Evolutionary conservation across 176 grass and related monocot genomes (phyloP), one percentile per base, ranked within the genome.

Genomic region (Dactylis glomerata): DNA sequence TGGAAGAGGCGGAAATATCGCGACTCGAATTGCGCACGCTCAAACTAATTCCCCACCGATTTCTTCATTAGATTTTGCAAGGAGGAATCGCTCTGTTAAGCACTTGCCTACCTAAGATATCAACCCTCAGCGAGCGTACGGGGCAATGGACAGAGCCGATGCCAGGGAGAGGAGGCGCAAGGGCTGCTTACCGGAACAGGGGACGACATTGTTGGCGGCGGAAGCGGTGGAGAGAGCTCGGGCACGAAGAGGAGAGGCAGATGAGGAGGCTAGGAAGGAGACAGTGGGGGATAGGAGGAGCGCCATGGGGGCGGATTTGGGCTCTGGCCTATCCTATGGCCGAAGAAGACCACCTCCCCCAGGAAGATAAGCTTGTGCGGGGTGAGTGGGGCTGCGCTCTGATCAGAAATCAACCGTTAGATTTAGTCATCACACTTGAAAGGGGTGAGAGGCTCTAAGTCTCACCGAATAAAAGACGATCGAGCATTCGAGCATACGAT

Each of bases 211-310:
- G 12, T n/a, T 61, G 52, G 46, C 45, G 47, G 68, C 40, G 6
- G 87, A 0, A 14, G 86, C 1, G 41, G 82, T 1, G 27, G 78
- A 58, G 76, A 73, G 59, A 76, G 52, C 28, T 64, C 42, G 76
- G 38, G 58, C 42, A 40, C 36, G 71, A 38, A 46, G 55, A 57
- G 86, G 24, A 28, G 58, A 54, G 14, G 68, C 20, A 37, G 64
- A 37, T 14, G 72, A 27, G 64, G 82, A 58, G 38, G 80, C 37
- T 72, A 86, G 56, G 83, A 93, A 91, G 82, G 92, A 86, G 68
- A 92, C 36, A 68, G 86, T 65, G n/a, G 86, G 85, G 42, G 89
- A 90, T 15, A 94, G 82, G 69, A 91, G 83, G 63, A 92, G 88
- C 78, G 89, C 92, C 95, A 95, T 95, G 82, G 56, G 11, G 65